Conservation (phyloP, 2,329 filamentous ascomycete genomes). For the Colletotrichum zoysiae region DNA sequence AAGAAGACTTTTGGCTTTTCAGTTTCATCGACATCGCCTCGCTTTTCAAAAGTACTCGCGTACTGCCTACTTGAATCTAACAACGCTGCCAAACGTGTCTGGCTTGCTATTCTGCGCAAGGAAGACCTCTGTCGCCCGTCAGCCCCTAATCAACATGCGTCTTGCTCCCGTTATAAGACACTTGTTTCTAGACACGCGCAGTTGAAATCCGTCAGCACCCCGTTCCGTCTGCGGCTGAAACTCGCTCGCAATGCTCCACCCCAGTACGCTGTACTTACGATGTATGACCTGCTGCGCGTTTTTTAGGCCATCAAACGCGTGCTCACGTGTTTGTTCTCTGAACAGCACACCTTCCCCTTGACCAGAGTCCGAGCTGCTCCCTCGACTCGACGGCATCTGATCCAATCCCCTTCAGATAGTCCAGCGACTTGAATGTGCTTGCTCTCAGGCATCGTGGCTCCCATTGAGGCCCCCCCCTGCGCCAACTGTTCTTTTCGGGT, state of each 20-base stretch:
- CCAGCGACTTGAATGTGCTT: neutral
- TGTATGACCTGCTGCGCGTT: neutral
- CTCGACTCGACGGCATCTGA: neutral
- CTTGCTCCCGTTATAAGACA: neutral
- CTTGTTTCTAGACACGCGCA: neutral
- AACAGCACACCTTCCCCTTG: neutral
- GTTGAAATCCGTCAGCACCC: neutral
- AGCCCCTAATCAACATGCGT: neutral
- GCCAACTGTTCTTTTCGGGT: neutral
- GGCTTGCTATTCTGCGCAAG: neutral
- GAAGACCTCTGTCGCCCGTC: neutral
- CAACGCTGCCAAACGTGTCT: neutral
- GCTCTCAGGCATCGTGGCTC: neutral
- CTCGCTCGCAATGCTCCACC: neutral
- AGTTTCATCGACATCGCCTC: too few relatives aligned
- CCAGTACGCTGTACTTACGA: neutral
- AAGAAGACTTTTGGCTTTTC: too few relatives aligned
- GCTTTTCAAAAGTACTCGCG: neutral
- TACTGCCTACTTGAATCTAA: neutral
- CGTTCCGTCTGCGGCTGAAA: neutral
- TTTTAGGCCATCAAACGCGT: neutral
- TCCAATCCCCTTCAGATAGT: neutral
- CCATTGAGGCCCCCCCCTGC: neutral
- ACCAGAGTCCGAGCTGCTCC: neutral
- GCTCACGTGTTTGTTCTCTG: slow-evolving; percentile 12